Conservation (phyloP, 2,329 filamentous ascomycete genomes). For the Mariannaea sp. region DNA sequence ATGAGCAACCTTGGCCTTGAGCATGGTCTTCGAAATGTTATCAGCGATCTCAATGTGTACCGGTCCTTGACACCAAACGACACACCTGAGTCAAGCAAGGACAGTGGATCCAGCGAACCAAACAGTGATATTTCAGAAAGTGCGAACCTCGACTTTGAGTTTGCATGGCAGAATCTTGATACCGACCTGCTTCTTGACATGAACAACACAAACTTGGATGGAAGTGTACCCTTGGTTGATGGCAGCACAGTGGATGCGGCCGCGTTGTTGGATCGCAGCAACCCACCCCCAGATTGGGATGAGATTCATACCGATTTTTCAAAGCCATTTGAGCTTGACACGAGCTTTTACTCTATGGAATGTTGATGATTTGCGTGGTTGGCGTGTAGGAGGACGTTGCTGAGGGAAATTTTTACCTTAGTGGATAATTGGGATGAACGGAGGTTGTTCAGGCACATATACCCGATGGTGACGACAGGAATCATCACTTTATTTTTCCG, state of each 20-base stretch:
- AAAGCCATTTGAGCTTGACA: conserved; percentile 60
- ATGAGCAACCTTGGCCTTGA: conserved; percentile 44
- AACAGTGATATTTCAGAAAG: conserved; percentile 66
- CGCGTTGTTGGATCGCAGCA: conserved; percentile 34
- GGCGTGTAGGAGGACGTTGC: not conserved
- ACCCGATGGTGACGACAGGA: conserved; percentile 34
- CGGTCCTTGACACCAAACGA: conserved; percentile 64
- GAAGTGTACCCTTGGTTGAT: conserved; percentile 17
- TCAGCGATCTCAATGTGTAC: conserved; percentile 59
- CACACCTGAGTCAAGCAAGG: conserved; percentile 67
- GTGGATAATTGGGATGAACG: conserved; percentile 23
- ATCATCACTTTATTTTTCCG: conserved; percentile 19
- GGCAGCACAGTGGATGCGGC: conserved; percentile 32
- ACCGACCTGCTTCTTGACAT: conserved; percentile 51
- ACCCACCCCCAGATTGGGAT: conserved; percentile 51
- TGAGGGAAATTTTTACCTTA: conserved; percentile 3
- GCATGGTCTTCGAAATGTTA: conserved; percentile 48
- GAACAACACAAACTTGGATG: conserved; percentile 40
- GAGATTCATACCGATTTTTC: conserved; percentile 56
- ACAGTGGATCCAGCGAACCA: conserved; percentile 62
- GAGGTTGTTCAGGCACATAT: conserved; percentile 37
- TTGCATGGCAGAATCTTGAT: conserved; percentile 55
- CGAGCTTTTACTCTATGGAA: conserved; percentile 44
- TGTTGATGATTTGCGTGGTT: conserved; percentile 25
- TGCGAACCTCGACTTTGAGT: conserved; percentile 57